These are phyloP conservation scores for Rhodotorula mucilaginosa DNA, from an alignment of 1,284 basidiomycete genomes.

Conservation along the genomic window DNA sequence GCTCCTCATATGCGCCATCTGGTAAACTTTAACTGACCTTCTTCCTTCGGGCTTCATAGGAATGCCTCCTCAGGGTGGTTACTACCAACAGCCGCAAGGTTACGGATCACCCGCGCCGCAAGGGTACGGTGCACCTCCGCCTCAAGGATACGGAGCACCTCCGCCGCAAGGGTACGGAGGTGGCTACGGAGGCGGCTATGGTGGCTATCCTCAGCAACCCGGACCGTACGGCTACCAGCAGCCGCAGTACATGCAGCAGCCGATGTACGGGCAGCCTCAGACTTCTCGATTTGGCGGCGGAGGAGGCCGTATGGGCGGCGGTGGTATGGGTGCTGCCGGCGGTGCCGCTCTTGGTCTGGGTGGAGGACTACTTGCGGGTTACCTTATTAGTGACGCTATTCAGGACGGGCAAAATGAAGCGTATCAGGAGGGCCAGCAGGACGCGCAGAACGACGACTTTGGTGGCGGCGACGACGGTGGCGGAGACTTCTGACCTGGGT, in stretches of 20 bases:
- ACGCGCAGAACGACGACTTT: constrained; percentile 16
- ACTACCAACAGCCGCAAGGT: background rate
- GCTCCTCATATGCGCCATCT: no score
- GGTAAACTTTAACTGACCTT: no score
- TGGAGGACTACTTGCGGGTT: background rate
- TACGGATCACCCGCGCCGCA: background rate
- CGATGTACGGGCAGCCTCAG: constrained; percentile 10
- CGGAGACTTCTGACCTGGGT: constrained; percentile 12
- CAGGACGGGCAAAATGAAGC: constrained; percentile 16
- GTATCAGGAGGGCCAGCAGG: constrained; percentile 11
- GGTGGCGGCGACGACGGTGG: constrained; percentile 15
- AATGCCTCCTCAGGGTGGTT: background rate
- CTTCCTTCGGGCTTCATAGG: no score
- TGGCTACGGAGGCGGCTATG: constrained; percentile 1
- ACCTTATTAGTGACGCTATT: background rate
- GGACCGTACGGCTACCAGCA: constrained; percentile 2
- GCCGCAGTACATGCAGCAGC: constrained; percentile 18
- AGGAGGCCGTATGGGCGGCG: background rate
- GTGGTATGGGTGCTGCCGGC: constrained; percentile 13
- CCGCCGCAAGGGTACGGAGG: constrained; percentile 4
- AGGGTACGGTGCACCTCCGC: constrained; percentile 1
- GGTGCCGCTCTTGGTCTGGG: constrained; percentile 17
- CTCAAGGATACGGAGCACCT: background rate
- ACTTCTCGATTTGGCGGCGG: constrained; percentile 8
- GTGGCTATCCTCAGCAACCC: background rate